Percentiles rank a stretch among this genome's conserved stretches.
These are phyloP conservation scores for Claviceps pazoutovae DNA, from an alignment of 2,329 filamentous ascomycete species.

Conservation along the genomic window DNA sequence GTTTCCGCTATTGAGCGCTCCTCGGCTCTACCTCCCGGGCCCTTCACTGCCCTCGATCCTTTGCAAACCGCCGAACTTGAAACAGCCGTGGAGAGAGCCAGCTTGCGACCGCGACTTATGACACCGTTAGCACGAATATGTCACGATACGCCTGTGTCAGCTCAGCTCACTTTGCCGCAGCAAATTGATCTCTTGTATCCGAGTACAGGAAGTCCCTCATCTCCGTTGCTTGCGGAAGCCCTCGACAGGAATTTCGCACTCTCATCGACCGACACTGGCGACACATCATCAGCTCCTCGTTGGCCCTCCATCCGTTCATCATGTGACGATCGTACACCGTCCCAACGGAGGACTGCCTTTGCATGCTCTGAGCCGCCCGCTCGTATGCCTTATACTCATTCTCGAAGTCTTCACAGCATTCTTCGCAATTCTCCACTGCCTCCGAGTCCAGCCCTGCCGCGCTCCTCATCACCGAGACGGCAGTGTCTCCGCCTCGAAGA, in stretches of 20 bases:
- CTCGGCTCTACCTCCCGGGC: conserved; percentile 32
- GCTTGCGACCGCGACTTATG: conserved; percentile 20
- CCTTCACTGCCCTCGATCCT: conserved; percentile 36
- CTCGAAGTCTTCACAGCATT: conserved; percentile 46
- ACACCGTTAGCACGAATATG: conserved; percentile 33
- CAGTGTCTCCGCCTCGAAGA: conserved; percentile 41
- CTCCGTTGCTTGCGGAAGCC: conserved; percentile 40
- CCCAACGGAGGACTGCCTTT: conserved; percentile 3
- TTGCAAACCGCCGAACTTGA: conserved; percentile 18
- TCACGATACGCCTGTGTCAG: conserved; percentile 41
- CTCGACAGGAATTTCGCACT: conserved; percentile 38
- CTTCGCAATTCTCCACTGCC: conserved; percentile 52
- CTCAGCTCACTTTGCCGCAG: conserved; percentile 34
- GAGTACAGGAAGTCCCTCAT: conserved; percentile 45
- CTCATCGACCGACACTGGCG: conserved; percentile 17
- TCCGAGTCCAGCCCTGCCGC: conserved; percentile 33
- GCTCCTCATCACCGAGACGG: conserved; percentile 39
- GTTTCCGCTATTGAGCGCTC: conserved; percentile 47
- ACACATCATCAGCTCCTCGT: conserved; percentile 6
- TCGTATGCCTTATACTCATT: conserved; percentile 39
- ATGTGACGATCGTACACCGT: conserved; percentile 8
- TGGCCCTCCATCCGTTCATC: conserved; percentile 2
- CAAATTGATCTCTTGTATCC: conserved; percentile 34
- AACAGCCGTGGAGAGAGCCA: conserved; percentile 18
- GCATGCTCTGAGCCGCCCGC: not conserved